Evolutionary conservation across 129 eudicot species (phyloP).

Genomic region (Smallanthus sonchifolius): DNA sequence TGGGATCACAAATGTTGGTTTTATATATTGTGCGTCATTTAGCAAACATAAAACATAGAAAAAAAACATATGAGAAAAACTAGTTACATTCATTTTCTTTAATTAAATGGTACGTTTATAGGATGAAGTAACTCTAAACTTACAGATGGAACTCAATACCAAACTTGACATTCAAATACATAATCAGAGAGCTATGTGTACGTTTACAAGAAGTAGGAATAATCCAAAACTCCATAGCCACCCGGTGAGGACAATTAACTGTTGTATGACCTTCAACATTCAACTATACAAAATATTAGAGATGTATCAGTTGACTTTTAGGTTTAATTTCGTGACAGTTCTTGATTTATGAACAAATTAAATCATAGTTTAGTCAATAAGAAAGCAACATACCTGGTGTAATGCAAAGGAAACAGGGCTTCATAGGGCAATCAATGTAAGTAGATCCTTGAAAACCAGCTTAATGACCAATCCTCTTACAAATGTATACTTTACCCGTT

Average conservation of each 20-base stretch:
- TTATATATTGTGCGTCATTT: constrained; percentile 42
- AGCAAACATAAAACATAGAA: background rate
- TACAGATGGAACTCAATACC: constrained; percentile 52
- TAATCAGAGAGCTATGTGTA: constrained; percentile 50
- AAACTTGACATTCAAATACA: constrained; percentile 73
- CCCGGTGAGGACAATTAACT: constrained; percentile 82
- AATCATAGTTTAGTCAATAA: background rate
- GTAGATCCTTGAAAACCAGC: constrained; percentile 99
- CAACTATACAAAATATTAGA: background rate
- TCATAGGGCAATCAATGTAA: constrained; percentile 96
- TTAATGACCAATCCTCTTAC: constrained; percentile 88
- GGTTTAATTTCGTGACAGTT: background rate
- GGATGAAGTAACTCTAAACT: constrained; percentile 11
- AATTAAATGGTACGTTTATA: background rate
- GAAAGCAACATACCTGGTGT: constrained; percentile 57
- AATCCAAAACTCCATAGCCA: constrained; percentile 85
- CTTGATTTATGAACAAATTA: background rate
- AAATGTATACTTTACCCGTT: no score
- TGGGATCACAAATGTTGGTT: constrained; percentile 72
- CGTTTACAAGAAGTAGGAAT: constrained; percentile 69
- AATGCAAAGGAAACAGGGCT: constrained; percentile 98
- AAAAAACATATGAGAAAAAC: background rate
- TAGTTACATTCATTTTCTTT: background rate
- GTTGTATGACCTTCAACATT: constrained; percentile 86
- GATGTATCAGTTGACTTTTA: background rate